Conservation (phyloP, 805 yeast species). For the Wickerhamomyces silvicola region DNA sequence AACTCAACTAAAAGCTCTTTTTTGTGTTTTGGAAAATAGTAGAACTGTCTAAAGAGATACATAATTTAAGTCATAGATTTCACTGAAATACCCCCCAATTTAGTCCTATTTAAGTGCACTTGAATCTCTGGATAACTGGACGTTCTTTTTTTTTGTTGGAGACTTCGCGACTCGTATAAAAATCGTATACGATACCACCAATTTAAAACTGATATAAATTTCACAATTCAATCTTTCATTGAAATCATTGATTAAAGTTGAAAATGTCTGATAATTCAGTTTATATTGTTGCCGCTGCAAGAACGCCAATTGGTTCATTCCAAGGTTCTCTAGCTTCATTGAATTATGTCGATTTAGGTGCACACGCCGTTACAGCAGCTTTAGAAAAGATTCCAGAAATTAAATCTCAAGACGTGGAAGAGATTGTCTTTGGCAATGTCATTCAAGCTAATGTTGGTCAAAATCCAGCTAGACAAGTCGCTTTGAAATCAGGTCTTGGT, state of each 20-base stretch:
- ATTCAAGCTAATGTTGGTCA: constrained; percentile 92
- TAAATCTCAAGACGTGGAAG: constrained; percentile 74
- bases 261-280: constrained; percentile 41
- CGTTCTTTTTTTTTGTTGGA: too few relatives aligned
- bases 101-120: too few relatives aligned
- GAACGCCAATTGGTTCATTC: constrained; percentile 96
- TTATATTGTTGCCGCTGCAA: constrained; percentile 83
- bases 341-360: constrained; percentile 79
- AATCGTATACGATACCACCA: too few relatives aligned
- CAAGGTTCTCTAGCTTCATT: constrained; percentile 77
- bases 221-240: too few relatives aligned
- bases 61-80: too few relatives aligned
- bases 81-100: too few relatives aligned
- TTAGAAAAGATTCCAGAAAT: constrained; percentile 76
- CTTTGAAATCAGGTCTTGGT: constrained; percentile 81
- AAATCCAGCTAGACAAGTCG: constrained; percentile 98
- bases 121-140: too few relatives aligned
- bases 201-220: too few relatives aligned
- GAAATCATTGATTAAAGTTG: background rate
- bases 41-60: too few relatives aligned
- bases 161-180: too few relatives aligned
- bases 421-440: constrained; percentile 89
- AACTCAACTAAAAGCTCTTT: too few relatives aligned
- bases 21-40: too few relatives aligned
- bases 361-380: constrained; percentile 88